Conservation (phyloP, 2,329 filamentous ascomycete genomes). For the Fusarium papillatum region DNA sequence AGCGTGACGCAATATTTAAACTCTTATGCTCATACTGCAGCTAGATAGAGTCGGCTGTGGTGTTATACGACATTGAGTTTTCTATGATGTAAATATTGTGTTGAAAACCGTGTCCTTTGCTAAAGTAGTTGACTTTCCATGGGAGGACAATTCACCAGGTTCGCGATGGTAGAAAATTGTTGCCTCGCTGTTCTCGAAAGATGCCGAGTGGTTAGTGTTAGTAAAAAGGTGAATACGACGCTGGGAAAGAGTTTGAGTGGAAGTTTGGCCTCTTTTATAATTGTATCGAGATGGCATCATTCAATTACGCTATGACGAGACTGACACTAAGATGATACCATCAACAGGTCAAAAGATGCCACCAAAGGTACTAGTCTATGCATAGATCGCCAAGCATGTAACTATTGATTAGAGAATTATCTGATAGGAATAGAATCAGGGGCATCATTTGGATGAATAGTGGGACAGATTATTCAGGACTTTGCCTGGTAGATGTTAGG, state of each 20-base stretch:
- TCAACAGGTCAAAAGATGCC: neutral
- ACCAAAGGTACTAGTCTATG: neutral
- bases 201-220: neutral
- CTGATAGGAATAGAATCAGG: neutral
- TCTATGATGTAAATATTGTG: neutral
- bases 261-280: neutral
- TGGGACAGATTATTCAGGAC: neutral
- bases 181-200: neutral
- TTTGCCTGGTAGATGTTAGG: neutral
- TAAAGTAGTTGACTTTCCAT: neutral
- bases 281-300: neutral
- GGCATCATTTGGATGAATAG: neutral
- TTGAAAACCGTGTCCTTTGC: neutral
- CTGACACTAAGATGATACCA: neutral
- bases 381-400: no score
- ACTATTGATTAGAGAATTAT: neutral
- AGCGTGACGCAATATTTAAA: neutral
- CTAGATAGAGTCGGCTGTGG: neutral
- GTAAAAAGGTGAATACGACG: neutral
- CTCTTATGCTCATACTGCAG: neutral
- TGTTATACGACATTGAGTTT: neutral
- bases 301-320: neutral
- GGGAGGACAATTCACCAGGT: neutral
- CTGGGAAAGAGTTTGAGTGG: neutral
- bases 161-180: neutral